These are phyloP conservation scores for Eutypella sp. DNA, from an alignment of 2,329 filamentous ascomycete genomes.

Conservation along the genomic window DNA sequence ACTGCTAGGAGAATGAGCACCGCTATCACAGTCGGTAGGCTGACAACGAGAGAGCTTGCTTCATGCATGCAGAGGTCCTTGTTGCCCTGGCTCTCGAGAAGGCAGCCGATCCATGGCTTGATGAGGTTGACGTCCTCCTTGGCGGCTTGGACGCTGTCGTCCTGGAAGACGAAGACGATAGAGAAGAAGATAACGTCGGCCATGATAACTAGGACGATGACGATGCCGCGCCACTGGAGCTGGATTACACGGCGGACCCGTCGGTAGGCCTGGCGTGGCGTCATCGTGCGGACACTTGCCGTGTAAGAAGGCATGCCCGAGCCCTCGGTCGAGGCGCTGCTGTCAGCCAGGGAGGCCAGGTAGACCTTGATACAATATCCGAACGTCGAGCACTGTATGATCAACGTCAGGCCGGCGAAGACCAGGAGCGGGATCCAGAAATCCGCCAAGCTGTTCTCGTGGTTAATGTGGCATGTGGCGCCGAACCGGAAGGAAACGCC, in stretches of 20 bases:
- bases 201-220: conserved; percentile 84
- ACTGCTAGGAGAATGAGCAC: conserved; percentile 79
- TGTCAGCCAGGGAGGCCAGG: conserved; percentile 74
- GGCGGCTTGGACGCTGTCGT: conserved; percentile 61
- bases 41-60: conserved; percentile 61
- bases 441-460: conserved; percentile 72
- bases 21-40: conserved; percentile 71
- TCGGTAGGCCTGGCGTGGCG: conserved; percentile 81
- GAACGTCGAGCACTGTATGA: conserved; percentile 66
- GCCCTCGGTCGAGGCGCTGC: conserved; percentile 62
- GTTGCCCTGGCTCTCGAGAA: conserved; percentile 53
- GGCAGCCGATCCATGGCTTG: conserved; percentile 65
- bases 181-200: conserved; percentile 92
- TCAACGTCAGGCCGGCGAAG: conserved; percentile 58
- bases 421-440: conserved; percentile 83
- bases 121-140: conserved; percentile 51
- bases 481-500: conserved; percentile 95
- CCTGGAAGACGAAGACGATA: conserved; percentile 82
- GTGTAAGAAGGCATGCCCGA: conserved; percentile 71
- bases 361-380: conserved; percentile 94
- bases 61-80: conserved; percentile 61
- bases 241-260: conserved; percentile 81
- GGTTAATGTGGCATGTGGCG: conserved; percentile 89
- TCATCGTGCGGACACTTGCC: conserved; percentile 70
- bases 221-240: conserved; percentile 91